A percentile compares a stretch with the other conserved stretches of the same genome.
Evolutionary conservation across 257 asterid genomes (phyloP).

Genomic region (Nicotiana tomentosiformis): DNA sequence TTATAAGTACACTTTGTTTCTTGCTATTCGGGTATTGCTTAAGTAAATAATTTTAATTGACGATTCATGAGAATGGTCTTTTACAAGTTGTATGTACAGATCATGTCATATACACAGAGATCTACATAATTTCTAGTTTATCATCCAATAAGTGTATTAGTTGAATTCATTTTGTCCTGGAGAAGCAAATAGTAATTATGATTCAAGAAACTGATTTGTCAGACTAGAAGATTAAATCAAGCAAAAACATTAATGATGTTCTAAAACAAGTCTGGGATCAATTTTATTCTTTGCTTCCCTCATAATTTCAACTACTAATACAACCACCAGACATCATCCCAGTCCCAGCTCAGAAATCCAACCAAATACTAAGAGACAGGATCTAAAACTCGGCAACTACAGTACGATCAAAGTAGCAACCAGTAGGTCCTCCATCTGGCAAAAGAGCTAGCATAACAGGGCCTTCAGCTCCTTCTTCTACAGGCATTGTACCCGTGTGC

Average conservation of each 20-base stretch:
- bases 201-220: too few species aligned
- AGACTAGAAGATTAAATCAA: too few species aligned
- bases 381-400: conserved; percentile 40
- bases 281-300: not conserved
- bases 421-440: conserved; percentile 63
- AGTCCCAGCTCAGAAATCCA: not conserved
- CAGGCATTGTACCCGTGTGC: conserved; percentile 51
- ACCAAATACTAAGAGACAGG: not conserved
- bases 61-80: too few species aligned
- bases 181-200: too few species aligned
- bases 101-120: too few species aligned
- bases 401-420: conserved; percentile 66
- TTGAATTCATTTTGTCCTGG: too few species aligned
- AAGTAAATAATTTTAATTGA: too few species aligned
- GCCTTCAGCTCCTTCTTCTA: conserved; percentile 68
- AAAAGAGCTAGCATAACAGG: conserved; percentile 61
- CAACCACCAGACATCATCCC: not conserved
- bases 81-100: too few species aligned
- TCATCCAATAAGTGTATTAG: too few species aligned
- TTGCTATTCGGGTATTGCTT: too few species aligned
- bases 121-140: too few species aligned
- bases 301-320: not conserved
- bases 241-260: not conserved
- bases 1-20: too few species aligned
- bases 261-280: not conserved